phyloP scores from a whole-genome alignment of 2,329 filamentous ascomycete genomes.

The Biscogniauxia marginata region DNA sequence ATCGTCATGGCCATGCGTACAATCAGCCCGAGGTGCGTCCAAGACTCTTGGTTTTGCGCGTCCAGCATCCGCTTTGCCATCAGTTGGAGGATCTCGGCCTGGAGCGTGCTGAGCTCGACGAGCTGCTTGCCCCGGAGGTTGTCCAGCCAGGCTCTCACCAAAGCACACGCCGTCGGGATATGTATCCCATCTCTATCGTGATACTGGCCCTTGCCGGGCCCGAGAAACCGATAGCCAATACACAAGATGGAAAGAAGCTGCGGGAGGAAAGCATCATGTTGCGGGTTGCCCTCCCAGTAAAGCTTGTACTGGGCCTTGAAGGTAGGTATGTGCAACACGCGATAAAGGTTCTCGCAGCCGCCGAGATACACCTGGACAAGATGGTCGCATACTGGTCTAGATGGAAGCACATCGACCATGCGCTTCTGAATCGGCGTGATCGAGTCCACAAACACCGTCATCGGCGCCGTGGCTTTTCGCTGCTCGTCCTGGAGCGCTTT shows the following conservation, averaged over 20 bases:
- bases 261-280: slow-evolving; percentile 51
- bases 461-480: slow-evolving; percentile 46
- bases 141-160: slow-evolving; percentile 55
- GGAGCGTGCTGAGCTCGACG: slow-evolving; percentile 52
- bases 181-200: slow-evolving; percentile 57
- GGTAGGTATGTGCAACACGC: slow-evolving; percentile 51
- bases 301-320: slow-evolving; percentile 50
- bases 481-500: slow-evolving; percentile 48
- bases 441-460: slow-evolving; percentile 58
- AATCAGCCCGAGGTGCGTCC: slow-evolving; percentile 55
- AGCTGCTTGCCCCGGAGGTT: slow-evolving; percentile 51
- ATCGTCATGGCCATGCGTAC: slow-evolving; percentile 59
- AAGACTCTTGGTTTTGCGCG: slow-evolving; percentile 48
- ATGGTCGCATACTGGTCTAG: slow-evolving; percentile 49
- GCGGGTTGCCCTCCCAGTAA: slow-evolving; percentile 50
- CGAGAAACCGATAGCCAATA: slow-evolving; percentile 52
- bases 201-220: slow-evolving; percentile 48
- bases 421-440: slow-evolving; percentile 57
- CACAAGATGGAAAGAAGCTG: slow-evolving; percentile 53
- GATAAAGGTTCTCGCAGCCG: slow-evolving; percentile 52
- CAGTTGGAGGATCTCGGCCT: slow-evolving; percentile 52
- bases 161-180: slow-evolving; percentile 54
- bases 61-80: slow-evolving; percentile 52
- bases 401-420: slow-evolving; percentile 56
- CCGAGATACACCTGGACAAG: slow-evolving; percentile 49